Evolutionary conservation across 2,329 filamentous ascomycete genomes (phyloP).

Genomic region (Aspergillus ochraceus): DNA sequence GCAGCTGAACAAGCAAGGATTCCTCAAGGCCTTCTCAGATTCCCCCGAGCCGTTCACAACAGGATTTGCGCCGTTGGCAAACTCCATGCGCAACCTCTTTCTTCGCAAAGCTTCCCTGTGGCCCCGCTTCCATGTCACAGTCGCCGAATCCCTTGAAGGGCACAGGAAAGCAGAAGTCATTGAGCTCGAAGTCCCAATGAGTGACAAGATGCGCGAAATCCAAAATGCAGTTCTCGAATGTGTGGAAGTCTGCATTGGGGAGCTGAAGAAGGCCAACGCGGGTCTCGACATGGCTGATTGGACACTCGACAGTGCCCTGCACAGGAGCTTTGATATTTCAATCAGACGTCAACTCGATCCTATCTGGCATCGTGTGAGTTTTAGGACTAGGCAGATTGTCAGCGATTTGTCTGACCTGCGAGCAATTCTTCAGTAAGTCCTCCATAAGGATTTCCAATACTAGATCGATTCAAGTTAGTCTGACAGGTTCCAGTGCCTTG

Average conservation of each 20-base stretch:
- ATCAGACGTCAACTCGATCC: constrained; percentile 89
- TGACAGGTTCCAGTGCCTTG: constrained; percentile 52
- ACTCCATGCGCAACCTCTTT: constrained; percentile 91
- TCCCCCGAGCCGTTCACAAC: constrained; percentile 85
- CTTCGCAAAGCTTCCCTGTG: constrained; percentile 85
- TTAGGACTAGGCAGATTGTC: constrained; percentile 92
- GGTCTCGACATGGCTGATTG: constrained; percentile 95
- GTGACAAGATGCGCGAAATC: constrained; percentile 86
- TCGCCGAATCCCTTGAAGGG: constrained; percentile 86
- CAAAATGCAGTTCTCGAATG: constrained; percentile 95
- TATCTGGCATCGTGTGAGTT: constrained; percentile 95
- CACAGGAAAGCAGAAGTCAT: constrained; percentile 94
- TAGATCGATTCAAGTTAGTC: background rate
- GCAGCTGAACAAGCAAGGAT: constrained; percentile 90
- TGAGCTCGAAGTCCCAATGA: constrained; percentile 95
- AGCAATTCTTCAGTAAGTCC: constrained; percentile 68
- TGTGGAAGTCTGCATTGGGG: constrained; percentile 89
- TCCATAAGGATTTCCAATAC: background rate
- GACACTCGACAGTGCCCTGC: constrained; percentile 89
- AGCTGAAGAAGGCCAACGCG: constrained; percentile 86
- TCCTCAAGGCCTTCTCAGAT: constrained; percentile 95
- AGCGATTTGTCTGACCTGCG: constrained; percentile 82
- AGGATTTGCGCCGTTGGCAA: constrained; percentile 83
- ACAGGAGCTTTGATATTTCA: constrained; percentile 87
- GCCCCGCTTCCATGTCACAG: constrained; percentile 88